These are phyloP conservation scores for Gossypium turneri DNA, from an alignment of 345 rosid genomes.

Conservation along the genomic window DNA sequence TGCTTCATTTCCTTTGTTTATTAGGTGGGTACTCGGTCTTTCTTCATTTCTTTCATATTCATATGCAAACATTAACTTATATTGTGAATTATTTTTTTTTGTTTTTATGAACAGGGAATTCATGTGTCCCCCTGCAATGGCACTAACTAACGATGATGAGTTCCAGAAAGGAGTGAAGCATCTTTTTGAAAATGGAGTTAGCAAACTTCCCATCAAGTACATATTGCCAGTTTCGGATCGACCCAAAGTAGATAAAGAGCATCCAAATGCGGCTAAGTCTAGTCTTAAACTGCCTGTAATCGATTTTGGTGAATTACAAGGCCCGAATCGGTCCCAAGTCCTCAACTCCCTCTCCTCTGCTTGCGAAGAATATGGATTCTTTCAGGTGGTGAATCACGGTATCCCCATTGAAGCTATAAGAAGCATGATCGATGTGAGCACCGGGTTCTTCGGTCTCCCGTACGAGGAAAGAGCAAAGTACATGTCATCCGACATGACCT, in stretches of 20 bases:
- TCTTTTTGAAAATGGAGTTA: slow-evolving; percentile 51
- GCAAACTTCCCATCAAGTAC: slow-evolving; percentile 61
- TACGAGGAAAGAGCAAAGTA: slow-evolving; percentile 69
- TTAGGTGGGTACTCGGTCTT: not conserved
- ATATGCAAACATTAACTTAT: not conserved
- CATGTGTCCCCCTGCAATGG: slow-evolving; percentile 57
- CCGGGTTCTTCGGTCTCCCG: slow-evolving; percentile 66
- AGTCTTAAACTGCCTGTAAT: slow-evolving; percentile 61
- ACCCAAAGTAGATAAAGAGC: slow-evolving; percentile 24
- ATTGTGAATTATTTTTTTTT: not conserved
- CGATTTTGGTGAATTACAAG: slow-evolving; percentile 62
- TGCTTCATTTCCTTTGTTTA: not conserved
- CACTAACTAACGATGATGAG: slow-evolving; percentile 22
- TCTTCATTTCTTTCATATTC: not conserved
- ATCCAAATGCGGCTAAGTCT: slow-evolving; percentile 15
- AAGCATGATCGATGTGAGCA: slow-evolving; percentile 57
- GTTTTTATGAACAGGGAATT: not conserved
- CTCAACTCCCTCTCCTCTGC: slow-evolving; percentile 55
- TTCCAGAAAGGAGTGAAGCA: slow-evolving; percentile 77
- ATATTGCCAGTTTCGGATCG: slow-evolving; percentile 58
- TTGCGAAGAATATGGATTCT: slow-evolving; percentile 68
- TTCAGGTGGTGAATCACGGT: slow-evolving; percentile 88
- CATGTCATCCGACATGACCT: slow-evolving; percentile 68
- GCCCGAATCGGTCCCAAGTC: slow-evolving; percentile 46
- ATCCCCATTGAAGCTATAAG: slow-evolving; percentile 45